Percentiles rank a stretch among this genome's conserved stretches.
These are phyloP conservation scores for Omphalea diandra DNA, from an alignment of 441 rosid species.

Conservation along the genomic window DNA sequence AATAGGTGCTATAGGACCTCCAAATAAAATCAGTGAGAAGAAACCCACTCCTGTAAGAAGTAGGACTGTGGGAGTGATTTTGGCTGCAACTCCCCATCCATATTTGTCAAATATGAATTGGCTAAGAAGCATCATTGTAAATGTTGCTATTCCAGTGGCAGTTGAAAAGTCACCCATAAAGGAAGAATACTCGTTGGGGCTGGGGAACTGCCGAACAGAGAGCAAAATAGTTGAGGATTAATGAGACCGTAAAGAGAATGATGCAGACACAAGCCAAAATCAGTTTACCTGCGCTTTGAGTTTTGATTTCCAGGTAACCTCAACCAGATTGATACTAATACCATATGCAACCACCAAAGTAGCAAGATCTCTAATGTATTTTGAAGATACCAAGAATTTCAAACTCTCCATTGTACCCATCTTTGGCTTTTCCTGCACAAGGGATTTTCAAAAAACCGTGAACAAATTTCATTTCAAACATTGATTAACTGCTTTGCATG, in stretches of 20 bases:
- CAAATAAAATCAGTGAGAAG: conserved; percentile 82
- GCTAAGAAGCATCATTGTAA: conserved; percentile 94
- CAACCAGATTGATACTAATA: conserved; percentile 95
- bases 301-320: conserved; percentile 98
- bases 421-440: conserved; percentile 71
- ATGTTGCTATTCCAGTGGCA: conserved; percentile 87
- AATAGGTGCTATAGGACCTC: conserved; percentile 64
- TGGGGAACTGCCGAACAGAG: conserved; percentile 64
- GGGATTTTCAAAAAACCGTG: not conserved
- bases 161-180: conserved; percentile 99
- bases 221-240: not conserved
- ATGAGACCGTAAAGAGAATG: not conserved
- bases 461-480: not conserved
- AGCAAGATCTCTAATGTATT: conserved; percentile 90
- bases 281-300: conserved; percentile 92
- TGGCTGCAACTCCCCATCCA: conserved; percentile 98
- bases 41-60: conserved; percentile 85
- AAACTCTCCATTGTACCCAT: conserved; percentile 98
- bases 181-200: conserved; percentile 94
- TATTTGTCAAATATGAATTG: conserved; percentile 79
- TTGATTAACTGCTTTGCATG: not conserved
- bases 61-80: conserved; percentile 88
- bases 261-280: not conserved
- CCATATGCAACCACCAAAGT: conserved; percentile 98
- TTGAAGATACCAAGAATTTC: conserved; percentile 90